Evolutionary conservation across 768 basidiomycete species (phyloP).

Genomic region (Coprinopsis sp.): DNA sequence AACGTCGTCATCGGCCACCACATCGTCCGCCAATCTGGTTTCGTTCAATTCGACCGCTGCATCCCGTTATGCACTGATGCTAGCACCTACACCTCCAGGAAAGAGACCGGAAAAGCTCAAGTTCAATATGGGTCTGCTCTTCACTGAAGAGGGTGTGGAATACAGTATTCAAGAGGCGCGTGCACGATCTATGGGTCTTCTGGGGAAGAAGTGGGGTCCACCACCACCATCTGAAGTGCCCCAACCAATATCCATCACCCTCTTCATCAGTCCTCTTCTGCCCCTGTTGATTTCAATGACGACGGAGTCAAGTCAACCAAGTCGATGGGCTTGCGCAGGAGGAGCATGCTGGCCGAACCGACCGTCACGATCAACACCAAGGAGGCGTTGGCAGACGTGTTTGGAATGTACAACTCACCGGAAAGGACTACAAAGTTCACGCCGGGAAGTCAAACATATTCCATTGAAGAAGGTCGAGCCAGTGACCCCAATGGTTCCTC

Average conservation of each 20-base stretch:
- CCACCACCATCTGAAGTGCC: constrained; percentile 48
- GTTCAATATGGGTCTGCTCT: constrained; percentile 65
- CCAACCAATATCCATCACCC: constrained; percentile 28
- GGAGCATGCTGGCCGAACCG: constrained; percentile 56
- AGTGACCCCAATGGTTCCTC: constrained; percentile 40
- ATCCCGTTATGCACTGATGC: constrained; percentile 67
- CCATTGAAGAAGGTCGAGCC: constrained; percentile 66
- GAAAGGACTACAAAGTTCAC: constrained; percentile 59
- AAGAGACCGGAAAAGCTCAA: constrained; percentile 69
- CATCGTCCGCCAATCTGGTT: constrained; percentile 23
- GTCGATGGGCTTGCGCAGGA: constrained; percentile 36
- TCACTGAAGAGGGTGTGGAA: constrained; percentile 73
- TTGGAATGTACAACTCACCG: constrained; percentile 93
- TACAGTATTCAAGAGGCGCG: constrained; percentile 84
- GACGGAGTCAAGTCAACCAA: constrained; percentile 46
- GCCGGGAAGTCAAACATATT: constrained; percentile 69
- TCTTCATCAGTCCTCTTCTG: constrained; percentile 31
- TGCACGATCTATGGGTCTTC: constrained; percentile 74
- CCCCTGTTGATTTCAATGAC: constrained; percentile 57
- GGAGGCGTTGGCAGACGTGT: constrained; percentile 89
- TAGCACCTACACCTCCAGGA: constrained; percentile 61
- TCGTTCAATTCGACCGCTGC: constrained; percentile 36
- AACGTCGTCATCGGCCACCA: constrained; percentile 15
- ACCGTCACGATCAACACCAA: constrained; percentile 97
- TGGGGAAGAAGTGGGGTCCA: constrained; percentile 79